A percentile compares a stretch with the other conserved stretches of the same genome.
Evolutionary conservation across 257 asterid genomes (phyloP).

Genomic region (Primulina huaijiensis): DNA sequence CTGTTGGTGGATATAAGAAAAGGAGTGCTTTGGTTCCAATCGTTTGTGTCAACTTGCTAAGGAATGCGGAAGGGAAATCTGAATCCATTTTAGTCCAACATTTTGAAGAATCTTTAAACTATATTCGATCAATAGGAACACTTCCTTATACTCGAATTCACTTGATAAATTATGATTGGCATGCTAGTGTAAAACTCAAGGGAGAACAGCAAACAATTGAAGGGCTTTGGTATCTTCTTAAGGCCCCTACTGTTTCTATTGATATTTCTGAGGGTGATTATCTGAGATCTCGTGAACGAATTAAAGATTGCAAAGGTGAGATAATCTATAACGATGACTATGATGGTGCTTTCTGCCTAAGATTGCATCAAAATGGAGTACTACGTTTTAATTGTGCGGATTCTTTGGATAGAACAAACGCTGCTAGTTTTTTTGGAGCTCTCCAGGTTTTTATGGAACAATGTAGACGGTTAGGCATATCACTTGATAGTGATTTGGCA

Average conservation of each 20-base stretch:
- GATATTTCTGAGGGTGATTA: constrained; percentile 93
- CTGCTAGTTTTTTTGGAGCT: constrained; percentile 98
- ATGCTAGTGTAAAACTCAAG: constrained; percentile 87
- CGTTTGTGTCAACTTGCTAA: constrained; percentile 83
- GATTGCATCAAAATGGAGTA: constrained; percentile 97
- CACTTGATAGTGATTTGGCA: constrained; percentile 87
- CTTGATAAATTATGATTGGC: constrained; percentile 98
- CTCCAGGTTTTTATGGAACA: constrained; percentile 96
- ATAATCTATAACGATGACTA: constrained; percentile 67
- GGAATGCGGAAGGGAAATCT: constrained; percentile 91
- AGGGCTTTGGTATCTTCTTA: constrained; percentile 96
- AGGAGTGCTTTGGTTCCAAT: constrained; percentile 86
- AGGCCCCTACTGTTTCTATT: constrained; percentile 78
- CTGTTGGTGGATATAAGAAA: constrained; percentile 58
- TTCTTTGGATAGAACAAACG: constrained; percentile 97
- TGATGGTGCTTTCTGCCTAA: constrained; percentile 92
- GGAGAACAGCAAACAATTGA: constrained; percentile 97
- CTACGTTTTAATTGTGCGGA: constrained; percentile 98
- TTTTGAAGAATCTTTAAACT: constrained; percentile 87
- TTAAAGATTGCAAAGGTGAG: constrained; percentile 89
- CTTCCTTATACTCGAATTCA: constrained; percentile 81
- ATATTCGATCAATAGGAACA: constrained; percentile 65
- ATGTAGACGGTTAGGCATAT: constrained; percentile 93
- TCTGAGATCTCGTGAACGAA: constrained; percentile 76
- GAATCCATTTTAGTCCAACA: constrained; percentile 89